Percentiles rank a stretch among this genome's conserved stretches.
Evolutionary conservation across 371 early-diverging fungal species (phyloP).

Genomic region (Mycotypha africana): DNA sequence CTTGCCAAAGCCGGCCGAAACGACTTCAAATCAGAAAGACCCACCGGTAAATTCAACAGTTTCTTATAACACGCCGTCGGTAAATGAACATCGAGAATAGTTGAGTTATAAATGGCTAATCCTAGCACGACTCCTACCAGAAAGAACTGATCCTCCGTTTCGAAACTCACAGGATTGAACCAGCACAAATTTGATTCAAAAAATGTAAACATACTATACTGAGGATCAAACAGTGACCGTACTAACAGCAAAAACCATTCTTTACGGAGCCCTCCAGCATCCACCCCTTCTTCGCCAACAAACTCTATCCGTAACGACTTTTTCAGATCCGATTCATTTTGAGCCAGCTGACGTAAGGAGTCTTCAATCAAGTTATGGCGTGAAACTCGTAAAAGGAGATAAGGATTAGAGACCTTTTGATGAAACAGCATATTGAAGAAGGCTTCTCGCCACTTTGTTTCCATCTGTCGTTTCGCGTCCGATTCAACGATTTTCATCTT

Average conservation of each 20-base stretch:
- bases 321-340: slow-evolving; percentile 74
- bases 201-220: slow-evolving; percentile 73
- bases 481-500: slow-evolving; percentile 86
- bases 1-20: slow-evolving; percentile 68
- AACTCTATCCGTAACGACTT: slow-evolving; percentile 83
- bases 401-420: slow-evolving; percentile 76
- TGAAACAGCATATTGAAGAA: slow-evolving; percentile 85
- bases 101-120: slow-evolving; percentile 90
- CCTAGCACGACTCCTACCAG: slow-evolving; percentile 92
- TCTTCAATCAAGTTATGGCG: slow-evolving; percentile 84
- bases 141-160: slow-evolving; percentile 85
- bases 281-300: slow-evolving; percentile 85
- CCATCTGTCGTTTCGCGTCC: slow-evolving; percentile 87
- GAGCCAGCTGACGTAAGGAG: slow-evolving; percentile 65
- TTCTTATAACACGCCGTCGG: slow-evolving; percentile 93
- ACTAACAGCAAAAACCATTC: slow-evolving; percentile 93
- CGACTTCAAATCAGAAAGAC: slow-evolving; percentile 50
- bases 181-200: slow-evolving; percentile 80
- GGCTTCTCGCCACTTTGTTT: slow-evolving; percentile 67
- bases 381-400: slow-evolving; percentile 75
- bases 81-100: slow-evolving; percentile 85
- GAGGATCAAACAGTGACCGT: slow-evolving; percentile 88
- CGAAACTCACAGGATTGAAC: slow-evolving; percentile 87
- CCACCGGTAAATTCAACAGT: slow-evolving; percentile 65
- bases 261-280: slow-evolving; percentile 95